Evolutionary conservation across 805 yeast species (phyloP).

Genomic region (Kazachstania viticola): DNA sequence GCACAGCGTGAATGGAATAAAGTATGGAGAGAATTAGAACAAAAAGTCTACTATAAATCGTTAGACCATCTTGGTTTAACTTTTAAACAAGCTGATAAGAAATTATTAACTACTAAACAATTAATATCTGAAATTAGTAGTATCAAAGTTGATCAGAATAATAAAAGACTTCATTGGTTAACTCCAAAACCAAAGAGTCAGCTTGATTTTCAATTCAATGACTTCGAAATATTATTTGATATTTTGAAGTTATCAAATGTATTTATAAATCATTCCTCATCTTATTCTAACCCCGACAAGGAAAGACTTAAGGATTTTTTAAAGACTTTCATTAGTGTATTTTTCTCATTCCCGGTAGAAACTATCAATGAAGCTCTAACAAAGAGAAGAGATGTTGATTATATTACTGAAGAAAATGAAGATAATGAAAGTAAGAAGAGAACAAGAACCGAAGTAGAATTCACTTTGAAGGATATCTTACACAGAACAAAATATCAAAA

Average conservation of each 20-base stretch:
- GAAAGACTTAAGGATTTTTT: conserved; percentile 64
- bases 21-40: conserved; percentile 97
- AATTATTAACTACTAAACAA: conserved; percentile 79
- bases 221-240: conserved; percentile 61
- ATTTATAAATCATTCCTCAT: conserved; percentile 55
- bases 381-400: conserved; percentile 7
- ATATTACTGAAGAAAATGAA: conserved; percentile 6
- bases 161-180: conserved; percentile 73
- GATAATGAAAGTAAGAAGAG: conserved; percentile 29
- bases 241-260: conserved; percentile 54
- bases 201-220: conserved; percentile 51
- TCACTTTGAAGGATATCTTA: conserved; percentile 16
- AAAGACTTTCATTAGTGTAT: conserved; percentile 55
- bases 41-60: conserved; percentile 85
- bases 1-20: conserved; percentile 98
- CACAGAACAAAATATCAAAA: conserved; percentile 32
- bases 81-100: conserved; percentile 93
- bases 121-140: conserved; percentile 85
- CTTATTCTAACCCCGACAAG: conserved; percentile 71
- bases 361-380: conserved; percentile 32
- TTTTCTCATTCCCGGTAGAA: conserved; percentile 51
- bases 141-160: conserved; percentile 82
- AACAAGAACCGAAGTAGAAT: conserved; percentile 13
- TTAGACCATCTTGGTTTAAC: conserved; percentile 92
- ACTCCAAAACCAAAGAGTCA: conserved; percentile 79